Base-by-base conservation (phyloP, 306 rosid species). In the Geum urbanum region DNA sequence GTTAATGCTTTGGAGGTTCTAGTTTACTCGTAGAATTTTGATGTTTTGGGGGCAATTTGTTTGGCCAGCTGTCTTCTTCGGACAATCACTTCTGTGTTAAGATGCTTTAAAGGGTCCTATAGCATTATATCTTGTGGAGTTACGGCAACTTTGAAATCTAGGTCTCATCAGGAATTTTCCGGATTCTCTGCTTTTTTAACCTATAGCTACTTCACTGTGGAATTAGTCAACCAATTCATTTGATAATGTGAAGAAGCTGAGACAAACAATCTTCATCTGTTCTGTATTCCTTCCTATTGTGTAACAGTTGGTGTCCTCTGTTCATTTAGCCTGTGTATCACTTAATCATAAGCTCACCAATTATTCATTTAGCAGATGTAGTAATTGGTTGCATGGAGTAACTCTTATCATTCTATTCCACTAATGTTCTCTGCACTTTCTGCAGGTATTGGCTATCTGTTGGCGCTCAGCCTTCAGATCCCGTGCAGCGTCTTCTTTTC, bases 401-500 rank as follows among this genome's bases (percentile, higher is more conserved):
- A 44, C 22, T 51, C 1, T 10, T 10, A 7, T 35, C 44, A 40
- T 63, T 55, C 24, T 37, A 65, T 66, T 15, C 8, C 18, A 6
- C 53, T 16, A 24, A 66, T 69, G 63, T 64, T 43, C 27, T 37
- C 7, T 63, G 0, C 67, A n/a, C 5, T 44, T 71, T 75, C 32
- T 63, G 66, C 69, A 92, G 98, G 85, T 92, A 92, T 77, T 92
- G 98, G 98, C 84, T 92, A 15, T 92, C 97, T 57, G 94, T 92
- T 74, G 97, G 98, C 50, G 98, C 98, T 76, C 97, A 92, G 76
- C 97, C 98, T 41, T 92, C 98, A 1, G 90, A 90, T 14, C 96
- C 98, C 0, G 86, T 90, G 62, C 90, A 90, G 80, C 89, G 94
- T n/a, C 70, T 92, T 75, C 87, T 90, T 32, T 90, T 90, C 78